These are phyloP conservation scores for Xylariaceae sp. DNA, from an alignment of 2,329 filamentous ascomycete species.

Conservation along the genomic window DNA sequence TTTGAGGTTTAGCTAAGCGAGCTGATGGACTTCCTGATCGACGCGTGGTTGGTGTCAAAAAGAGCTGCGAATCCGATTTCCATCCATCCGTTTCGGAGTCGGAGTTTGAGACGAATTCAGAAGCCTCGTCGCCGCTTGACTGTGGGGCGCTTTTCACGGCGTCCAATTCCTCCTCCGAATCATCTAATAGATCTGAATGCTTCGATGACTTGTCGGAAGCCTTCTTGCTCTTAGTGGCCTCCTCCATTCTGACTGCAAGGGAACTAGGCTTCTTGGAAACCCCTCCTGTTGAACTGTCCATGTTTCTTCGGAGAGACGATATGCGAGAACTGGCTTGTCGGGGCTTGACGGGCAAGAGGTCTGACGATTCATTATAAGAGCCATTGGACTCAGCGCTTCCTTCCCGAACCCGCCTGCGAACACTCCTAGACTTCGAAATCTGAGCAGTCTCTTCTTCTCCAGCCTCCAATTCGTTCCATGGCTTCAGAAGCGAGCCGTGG, in stretches of 20 bases:
- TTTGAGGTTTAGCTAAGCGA: constrained; percentile 23
- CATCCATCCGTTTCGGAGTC: constrained; percentile 21
- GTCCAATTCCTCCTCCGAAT: constrained; percentile 17
- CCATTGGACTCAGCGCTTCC: constrained; percentile 10
- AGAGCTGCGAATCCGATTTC: constrained; percentile 27
- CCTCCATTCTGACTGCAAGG: constrained; percentile 9
- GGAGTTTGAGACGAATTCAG: constrained; percentile 28
- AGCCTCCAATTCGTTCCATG: constrained; percentile 24
- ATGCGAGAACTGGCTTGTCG: constrained; percentile 11
- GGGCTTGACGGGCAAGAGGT: constrained; percentile 15
- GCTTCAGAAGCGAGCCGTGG: constrained; percentile 33
- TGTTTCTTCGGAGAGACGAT: constrained; percentile 5
- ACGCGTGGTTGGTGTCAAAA: constrained; percentile 18
- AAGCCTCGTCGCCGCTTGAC: constrained; percentile 27
- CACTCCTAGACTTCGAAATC: constrained; percentile 7
- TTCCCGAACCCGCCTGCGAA: constrained; percentile 11
- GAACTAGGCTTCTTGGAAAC: constrained; percentile 15
- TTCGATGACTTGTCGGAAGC: constrained; percentile 3
- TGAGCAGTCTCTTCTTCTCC: constrained; percentile 4
- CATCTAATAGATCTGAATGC: constrained; percentile 3
- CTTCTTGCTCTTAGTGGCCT: constrained; percentile 1
- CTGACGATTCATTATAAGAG: constrained; percentile 14
- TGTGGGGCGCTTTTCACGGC: constrained; percentile 5
- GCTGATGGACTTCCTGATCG: constrained; percentile 24
- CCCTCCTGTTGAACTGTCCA: constrained; percentile 11